Evolutionary conservation across 164 flowering plant species (phyloP), one percentile per base, ranked within the genome.

Genomic region (Macadamia tetraphylla): DNA sequence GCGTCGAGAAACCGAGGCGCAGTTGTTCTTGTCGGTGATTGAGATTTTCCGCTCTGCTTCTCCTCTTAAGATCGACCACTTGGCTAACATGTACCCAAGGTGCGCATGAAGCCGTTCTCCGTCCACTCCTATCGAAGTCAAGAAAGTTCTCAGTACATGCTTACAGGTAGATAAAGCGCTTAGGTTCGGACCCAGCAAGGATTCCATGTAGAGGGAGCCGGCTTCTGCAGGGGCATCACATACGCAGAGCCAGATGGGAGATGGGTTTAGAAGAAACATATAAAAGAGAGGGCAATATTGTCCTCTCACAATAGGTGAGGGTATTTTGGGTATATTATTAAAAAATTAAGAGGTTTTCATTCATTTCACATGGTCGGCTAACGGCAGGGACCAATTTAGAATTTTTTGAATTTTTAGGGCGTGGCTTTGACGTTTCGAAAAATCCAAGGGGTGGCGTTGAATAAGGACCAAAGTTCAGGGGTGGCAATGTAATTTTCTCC

Each of bases 191-290:
- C 79, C 74, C 3, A 94, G 43, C 6, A 84, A 2, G 35, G 77
- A 67, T 0, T 83, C 68, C 79, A 91, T 90, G 78, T 81, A 94
- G 31, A 90, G 67, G 0, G 87, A 79, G 29, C 97, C 96, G 0
- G 83, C 88, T 43, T 87, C 94, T 6, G 77, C 67, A 0, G 96
- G 96, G 0, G 92, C 82, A 61, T 91, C 93, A 61, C 75, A 87
- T 0, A 67, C 89, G 63, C 94, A 94, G 42, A 87, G 68, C 95
- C 95, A 94, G 74, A 94, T 90, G 62, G 88, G 79, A 64, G n/a
- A n/a, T n/a, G n/a, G n/a, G n/a, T n/a, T n/a, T n/a, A n/a, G n/a
- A n/a, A n/a, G n/a, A n/a, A n/a, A n/a, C n/a, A n/a, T n/a, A n/a
- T n/a, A n/a, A n/a, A n/a, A n/a, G n/a, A n/a, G n/a, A n/a, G n/a